Conservation (phyloP, 2,329 filamentous ascomycete genomes). For the Fusarium palustre region DNA sequence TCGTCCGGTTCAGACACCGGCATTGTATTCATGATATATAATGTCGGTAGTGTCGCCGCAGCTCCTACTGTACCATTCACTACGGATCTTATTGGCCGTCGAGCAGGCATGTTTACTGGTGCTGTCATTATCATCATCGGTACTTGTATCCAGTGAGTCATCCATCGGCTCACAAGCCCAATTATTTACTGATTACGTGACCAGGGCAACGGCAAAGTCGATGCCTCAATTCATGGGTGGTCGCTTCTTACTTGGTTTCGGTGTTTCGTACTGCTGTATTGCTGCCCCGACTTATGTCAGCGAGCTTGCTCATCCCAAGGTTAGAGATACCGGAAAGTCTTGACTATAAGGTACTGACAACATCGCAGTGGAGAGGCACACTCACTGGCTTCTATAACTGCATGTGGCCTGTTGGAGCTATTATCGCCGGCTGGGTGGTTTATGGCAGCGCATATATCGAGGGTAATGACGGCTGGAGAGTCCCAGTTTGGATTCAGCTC, state of each 20-base stretch:
- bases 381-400: slow-evolving; percentile 57
- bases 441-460: slow-evolving; percentile 60
- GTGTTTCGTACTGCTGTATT: slow-evolving; percentile 56
- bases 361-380: slow-evolving; percentile 57
- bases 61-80: slow-evolving; percentile 56
- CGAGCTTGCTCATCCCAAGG: slow-evolving; percentile 63
- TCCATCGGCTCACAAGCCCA: fast-evolving
- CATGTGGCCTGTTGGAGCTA: slow-evolving; percentile 56
- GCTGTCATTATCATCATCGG: slow-evolving; percentile 56
- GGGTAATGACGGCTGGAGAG: slow-evolving; percentile 51
- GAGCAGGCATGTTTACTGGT: slow-evolving; percentile 56
- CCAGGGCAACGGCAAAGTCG: slow-evolving; percentile 49
- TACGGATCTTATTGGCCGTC: slow-evolving; percentile 56
- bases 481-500: slow-evolving; percentile 55
- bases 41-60: slow-evolving; percentile 57
- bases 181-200: background rate
- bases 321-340: fast-evolving
- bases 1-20: slow-evolving; percentile 36
- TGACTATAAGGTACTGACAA: background rate
- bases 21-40: slow-evolving; percentile 59
- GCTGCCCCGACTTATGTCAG: slow-evolving; percentile 56
- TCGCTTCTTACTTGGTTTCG: slow-evolving; percentile 68
- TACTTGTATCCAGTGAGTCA: slow-evolving; percentile 53
- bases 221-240: slow-evolving; percentile 58
- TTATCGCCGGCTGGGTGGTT: slow-evolving; percentile 65